phyloP scores from a whole-genome alignment of 75 land plant species.

The Chamaecyparis obtusa region DNA sequence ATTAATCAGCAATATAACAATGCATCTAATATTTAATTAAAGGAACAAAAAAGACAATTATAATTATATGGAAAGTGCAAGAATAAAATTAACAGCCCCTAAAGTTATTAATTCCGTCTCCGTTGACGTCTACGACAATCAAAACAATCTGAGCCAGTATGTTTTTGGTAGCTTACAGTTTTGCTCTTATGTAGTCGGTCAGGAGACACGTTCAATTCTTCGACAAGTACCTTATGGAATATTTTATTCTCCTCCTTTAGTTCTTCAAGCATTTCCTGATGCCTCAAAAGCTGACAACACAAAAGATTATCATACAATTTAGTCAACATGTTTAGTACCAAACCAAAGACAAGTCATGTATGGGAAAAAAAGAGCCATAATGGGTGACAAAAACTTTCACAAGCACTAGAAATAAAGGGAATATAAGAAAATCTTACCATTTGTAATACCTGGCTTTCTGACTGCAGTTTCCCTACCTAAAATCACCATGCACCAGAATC shows the following conservation, averaged over 20 bases:
- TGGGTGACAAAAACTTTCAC: background rate
- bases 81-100: background rate
- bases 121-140: constrained; percentile 3
- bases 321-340: background rate
- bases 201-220: constrained; percentile 13
- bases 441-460: constrained; percentile 5
- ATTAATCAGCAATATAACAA: too few relatives aligned
- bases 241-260: constrained; percentile 1
- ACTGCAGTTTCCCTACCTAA: background rate
- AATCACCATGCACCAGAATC: background rate
- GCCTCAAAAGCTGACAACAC: constrained; percentile 11
- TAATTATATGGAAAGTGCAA: background rate
- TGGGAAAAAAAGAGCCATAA: background rate
- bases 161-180: background rate
- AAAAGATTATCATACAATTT: background rate
- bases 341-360: background rate
- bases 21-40: background rate
- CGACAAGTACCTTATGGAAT: constrained; percentile 1
- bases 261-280: constrained; percentile 4
- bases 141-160: constrained; percentile 2
- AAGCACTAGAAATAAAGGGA: background rate
- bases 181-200: constrained; percentile 1
- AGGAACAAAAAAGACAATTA: background rate
- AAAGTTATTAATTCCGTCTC: background rate
- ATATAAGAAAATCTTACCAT: background rate